Evolutionary conservation across 2,329 filamentous ascomycete genomes (phyloP).

Genomic region (Thelonectria olida): DNA sequence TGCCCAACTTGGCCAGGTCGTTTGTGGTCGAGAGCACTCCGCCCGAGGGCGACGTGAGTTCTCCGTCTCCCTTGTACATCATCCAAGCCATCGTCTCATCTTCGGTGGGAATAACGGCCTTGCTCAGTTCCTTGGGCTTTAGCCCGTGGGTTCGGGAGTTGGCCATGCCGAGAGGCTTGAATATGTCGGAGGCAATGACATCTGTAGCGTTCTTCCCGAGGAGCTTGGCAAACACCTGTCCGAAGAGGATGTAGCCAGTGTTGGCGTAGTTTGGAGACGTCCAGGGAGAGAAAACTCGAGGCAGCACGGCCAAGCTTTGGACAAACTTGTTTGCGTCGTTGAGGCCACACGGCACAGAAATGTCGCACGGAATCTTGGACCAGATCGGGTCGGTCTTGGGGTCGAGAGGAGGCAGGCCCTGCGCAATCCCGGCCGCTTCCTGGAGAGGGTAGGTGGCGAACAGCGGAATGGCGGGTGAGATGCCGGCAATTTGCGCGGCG

Average conservation of each 20-base stretch:
- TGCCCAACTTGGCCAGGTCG: constrained; percentile 30
- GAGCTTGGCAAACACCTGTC: constrained; percentile 12
- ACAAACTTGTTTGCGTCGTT: constrained; percentile 6
- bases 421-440: neutral
- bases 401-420: constrained; percentile 6
- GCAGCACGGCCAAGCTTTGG: neutral
- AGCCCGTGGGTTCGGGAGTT: constrained; percentile 2
- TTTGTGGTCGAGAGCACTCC: constrained; percentile 20
- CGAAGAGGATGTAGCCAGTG: constrained; percentile 22
- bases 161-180: constrained; percentile 21
- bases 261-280: constrained; percentile 22
- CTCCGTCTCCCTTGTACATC: neutral
- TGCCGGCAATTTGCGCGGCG: constrained; percentile 40
- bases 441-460: neutral
- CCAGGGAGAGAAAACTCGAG: constrained; percentile 19
- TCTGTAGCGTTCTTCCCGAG: constrained; percentile 10
- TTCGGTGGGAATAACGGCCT: constrained; percentile 5
- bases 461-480: neutral
- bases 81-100: neutral
- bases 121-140: neutral
- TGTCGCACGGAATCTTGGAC: constrained; percentile 9
- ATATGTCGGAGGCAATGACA: constrained; percentile 13
- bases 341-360: neutral
- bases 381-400: neutral
- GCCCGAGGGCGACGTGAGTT: constrained; percentile 18